Percentiles rank a stretch among this genome's conserved stretches.
phyloP scores from a whole-genome alignment of 768 basidiomycete species.

The Boletellus ananas region DNA sequence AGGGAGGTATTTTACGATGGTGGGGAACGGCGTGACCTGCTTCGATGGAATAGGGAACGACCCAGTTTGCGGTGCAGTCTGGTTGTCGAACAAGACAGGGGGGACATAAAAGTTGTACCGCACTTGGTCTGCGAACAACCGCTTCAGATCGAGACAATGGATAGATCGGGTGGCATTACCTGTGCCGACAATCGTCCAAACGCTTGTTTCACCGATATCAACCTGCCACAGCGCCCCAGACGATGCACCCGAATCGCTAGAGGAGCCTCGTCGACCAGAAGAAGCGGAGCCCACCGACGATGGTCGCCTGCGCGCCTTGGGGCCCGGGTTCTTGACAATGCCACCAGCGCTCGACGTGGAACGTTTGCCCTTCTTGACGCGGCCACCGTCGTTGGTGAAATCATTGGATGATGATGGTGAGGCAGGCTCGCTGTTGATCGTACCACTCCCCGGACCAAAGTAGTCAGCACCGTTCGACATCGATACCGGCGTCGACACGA shows the following conservation, averaged over 20 bases:
- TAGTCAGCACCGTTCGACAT: conserved; percentile 56
- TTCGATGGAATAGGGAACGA: conserved; percentile 80
- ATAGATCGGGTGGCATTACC: conserved; percentile 43
- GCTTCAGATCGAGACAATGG: conserved; percentile 14
- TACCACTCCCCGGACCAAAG: conserved; percentile 44
- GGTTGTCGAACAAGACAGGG: conserved; percentile 77
- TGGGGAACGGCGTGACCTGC: conserved; percentile 82
- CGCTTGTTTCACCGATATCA: conserved; percentile 89
- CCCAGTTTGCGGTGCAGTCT: conserved; percentile 62
- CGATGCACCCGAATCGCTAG: conserved; percentile 63
- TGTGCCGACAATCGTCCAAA: conserved; percentile 93
- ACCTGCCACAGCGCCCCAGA: conserved; percentile 85
- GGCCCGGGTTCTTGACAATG: conserved; percentile 31
- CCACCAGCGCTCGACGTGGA: conserved; percentile 66
- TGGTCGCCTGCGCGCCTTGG: conserved; percentile 63
- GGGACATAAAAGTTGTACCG: conserved; percentile 94
- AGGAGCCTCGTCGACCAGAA: conserved; percentile 62
- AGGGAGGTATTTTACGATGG: conserved; percentile 86
- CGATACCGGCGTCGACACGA: conserved; percentile 59
- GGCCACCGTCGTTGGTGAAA: conserved; percentile 77
- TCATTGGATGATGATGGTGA: conserved; percentile 60
- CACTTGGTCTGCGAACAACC: conserved; percentile 62
- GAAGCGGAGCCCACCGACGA: conserved; percentile 72
- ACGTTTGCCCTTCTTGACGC: conserved; percentile 76
- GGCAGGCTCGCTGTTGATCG: conserved; percentile 65